These are phyloP conservation scores for Coniosporium apollinis DNA, from an alignment of 495 filamentous ascomycete species.

Conservation along the genomic window DNA sequence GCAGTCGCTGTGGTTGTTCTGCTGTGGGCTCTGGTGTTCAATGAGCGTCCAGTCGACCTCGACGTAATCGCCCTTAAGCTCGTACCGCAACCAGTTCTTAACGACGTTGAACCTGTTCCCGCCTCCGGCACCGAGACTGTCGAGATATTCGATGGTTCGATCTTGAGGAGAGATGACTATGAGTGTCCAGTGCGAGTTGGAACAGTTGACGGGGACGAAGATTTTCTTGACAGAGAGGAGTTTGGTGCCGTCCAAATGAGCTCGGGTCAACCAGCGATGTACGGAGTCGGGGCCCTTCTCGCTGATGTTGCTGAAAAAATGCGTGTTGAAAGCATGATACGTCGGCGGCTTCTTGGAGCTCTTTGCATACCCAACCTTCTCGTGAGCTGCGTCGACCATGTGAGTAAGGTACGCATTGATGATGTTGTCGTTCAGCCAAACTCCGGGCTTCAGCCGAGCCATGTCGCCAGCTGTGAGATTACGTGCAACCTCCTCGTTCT, in stretches of 20 bases:
- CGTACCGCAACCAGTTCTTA: conserved; percentile 38
- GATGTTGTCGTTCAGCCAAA: conserved; percentile 82
- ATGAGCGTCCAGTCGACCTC: conserved; percentile 42
- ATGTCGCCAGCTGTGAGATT: not conserved
- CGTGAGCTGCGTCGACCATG: conserved; percentile 42
- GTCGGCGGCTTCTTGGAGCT: conserved; percentile 30
- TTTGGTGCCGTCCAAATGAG: conserved; percentile 34
- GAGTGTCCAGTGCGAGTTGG: conserved; percentile 42
- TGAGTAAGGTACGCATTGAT: conserved; percentile 51
- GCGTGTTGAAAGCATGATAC: conserved; percentile 53
- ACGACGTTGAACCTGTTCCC: conserved; percentile 22
- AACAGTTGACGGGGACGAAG: conserved; percentile 45
- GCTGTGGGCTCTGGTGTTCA: conserved; percentile 28
- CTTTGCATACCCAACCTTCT: conserved; percentile 14
- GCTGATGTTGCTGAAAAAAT: conserved; percentile 48
- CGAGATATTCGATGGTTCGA: conserved; percentile 54
- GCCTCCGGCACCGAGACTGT: conserved; percentile 38
- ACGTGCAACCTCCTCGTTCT: not conserved
- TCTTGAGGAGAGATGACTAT: conserved; percentile 48
- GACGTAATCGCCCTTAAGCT: conserved; percentile 39
- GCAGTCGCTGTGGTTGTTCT: conserved; percentile 62
- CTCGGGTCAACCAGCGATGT: conserved; percentile 35
- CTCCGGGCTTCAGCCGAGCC: conserved; percentile 9
- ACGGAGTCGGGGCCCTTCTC: conserved; percentile 34
- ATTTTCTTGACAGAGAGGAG: conserved; percentile 42